These are phyloP conservation scores for Zea mays DNA, from an alignment of 176 grass and related monocot species.

Conservation along the genomic window Zm-B73-REFERENCE-NAM-5.0 NC_050103.1:105128001-105128500, in stretches of 20 bases:
- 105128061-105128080: not conserved
- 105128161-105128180: slow-evolving; percentile 69
- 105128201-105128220: slow-evolving; percentile 61
- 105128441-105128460: not conserved
- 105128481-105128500: not conserved
- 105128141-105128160: slow-evolving; percentile 62
- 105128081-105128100: slow-evolving; percentile 19
- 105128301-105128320: not conserved
- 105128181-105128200: slow-evolving; percentile 65
- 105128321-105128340: slow-evolving; percentile 35
- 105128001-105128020: too few relatives aligned
- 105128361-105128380: not conserved
- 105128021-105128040: too few relatives aligned
- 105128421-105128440: not conserved
- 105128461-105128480: not conserved
- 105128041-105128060: not conserved
- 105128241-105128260: slow-evolving; percentile 84
- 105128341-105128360: slow-evolving; percentile 19
- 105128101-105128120: slow-evolving; percentile 14
- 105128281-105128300: not conserved
- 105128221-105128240: slow-evolving; percentile 86
- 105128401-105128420: slow-evolving; percentile 22
- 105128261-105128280: slow-evolving; percentile 78
- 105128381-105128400: slow-evolving; percentile 35
- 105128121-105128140: slow-evolving; percentile 50